A percentile compares a stretch with the other conserved stretches of the same genome.
These are phyloP conservation scores for Sphaerulina populicola DNA, from an alignment of 2,329 filamentous ascomycete species.

Conservation along the genomic window DNA sequence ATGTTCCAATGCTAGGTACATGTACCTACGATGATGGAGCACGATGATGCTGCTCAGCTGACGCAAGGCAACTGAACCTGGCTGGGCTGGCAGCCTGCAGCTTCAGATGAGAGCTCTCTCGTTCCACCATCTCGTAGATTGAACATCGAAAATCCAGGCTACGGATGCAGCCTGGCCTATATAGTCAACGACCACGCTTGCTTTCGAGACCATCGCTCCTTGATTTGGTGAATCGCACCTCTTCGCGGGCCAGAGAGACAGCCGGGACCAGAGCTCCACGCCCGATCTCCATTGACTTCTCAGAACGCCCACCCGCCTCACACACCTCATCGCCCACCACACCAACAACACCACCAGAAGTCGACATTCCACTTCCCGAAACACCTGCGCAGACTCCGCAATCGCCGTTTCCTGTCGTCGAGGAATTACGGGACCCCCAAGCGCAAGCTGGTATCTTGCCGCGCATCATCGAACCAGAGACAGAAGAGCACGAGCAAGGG, in stretches of 20 bases:
- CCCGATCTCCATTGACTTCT: constrained; percentile 9
- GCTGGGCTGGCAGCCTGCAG: not conserved
- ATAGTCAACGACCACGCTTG: not conserved
- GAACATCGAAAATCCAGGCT: constrained; percentile 46
- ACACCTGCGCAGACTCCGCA: constrained; percentile 13
- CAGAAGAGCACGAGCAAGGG: constrained; percentile 16
- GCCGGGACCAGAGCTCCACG: not conserved
- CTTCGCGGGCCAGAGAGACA: constrained; percentile 20
- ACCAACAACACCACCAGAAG: constrained; percentile 13
- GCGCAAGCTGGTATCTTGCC: constrained; percentile 12
- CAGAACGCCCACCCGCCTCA: constrained; percentile 7
- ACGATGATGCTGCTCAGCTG: not conserved
- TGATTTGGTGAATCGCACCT: constrained; percentile 50
- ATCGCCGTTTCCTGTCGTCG: constrained; percentile 6
- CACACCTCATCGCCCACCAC: constrained; percentile 15
- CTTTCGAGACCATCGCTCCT: constrained; percentile 49
- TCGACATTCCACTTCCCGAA: constrained; percentile 18
- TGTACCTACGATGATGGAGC: not conserved
- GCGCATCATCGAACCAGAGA: constrained; percentile 8
- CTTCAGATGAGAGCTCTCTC: constrained; percentile 5
- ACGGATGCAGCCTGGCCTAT: not conserved
- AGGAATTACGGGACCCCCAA: constrained; percentile 4
- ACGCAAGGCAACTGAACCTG: not conserved
- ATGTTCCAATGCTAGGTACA: no score
- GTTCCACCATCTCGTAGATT: constrained; percentile 38